Evolutionary conservation across 2,329 filamentous ascomycete genomes (phyloP).

Genomic region (Triangularia verruculosa): DNA sequence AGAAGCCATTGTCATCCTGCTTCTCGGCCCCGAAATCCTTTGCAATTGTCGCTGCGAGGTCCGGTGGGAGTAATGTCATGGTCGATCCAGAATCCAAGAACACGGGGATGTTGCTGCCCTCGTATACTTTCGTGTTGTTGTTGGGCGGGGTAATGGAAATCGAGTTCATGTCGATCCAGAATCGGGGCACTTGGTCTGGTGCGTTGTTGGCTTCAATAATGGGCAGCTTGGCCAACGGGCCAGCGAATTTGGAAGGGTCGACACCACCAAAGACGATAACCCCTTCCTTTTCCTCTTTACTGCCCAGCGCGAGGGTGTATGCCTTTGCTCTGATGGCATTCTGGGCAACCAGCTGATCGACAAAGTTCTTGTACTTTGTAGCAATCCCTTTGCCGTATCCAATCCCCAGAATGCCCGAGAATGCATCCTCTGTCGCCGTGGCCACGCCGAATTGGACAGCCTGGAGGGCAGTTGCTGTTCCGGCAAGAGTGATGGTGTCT

Average conservation of each 20-base stretch:
- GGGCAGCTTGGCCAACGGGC: constrained; percentile 57
- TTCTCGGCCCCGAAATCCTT: constrained; percentile 45
- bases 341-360: constrained; percentile 49
- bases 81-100: constrained; percentile 71
- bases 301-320: constrained; percentile 64
- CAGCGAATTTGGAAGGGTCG: constrained; percentile 62
- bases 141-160: constrained; percentile 42
- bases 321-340: constrained; percentile 58
- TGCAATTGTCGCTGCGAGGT: constrained; percentile 49
- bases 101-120: constrained; percentile 47
- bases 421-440: constrained; percentile 46
- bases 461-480: constrained; percentile 41
- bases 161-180: constrained; percentile 50
- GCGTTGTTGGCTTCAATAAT: constrained; percentile 55
- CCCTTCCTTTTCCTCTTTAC: constrained; percentile 57
- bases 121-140: constrained; percentile 33
- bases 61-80: constrained; percentile 62
- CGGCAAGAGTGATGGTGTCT: constrained; percentile 45
- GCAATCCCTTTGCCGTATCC: constrained; percentile 58
- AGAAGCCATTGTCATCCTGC: constrained; percentile 44
- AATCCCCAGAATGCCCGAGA: constrained; percentile 67
- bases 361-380: constrained; percentile 48
- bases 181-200: constrained; percentile 52
- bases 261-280: constrained; percentile 66
- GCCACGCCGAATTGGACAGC: constrained; percentile 66